Conservation (phyloP, 768 basidiomycete genomes). For the Agrocybe praecox region DNA sequence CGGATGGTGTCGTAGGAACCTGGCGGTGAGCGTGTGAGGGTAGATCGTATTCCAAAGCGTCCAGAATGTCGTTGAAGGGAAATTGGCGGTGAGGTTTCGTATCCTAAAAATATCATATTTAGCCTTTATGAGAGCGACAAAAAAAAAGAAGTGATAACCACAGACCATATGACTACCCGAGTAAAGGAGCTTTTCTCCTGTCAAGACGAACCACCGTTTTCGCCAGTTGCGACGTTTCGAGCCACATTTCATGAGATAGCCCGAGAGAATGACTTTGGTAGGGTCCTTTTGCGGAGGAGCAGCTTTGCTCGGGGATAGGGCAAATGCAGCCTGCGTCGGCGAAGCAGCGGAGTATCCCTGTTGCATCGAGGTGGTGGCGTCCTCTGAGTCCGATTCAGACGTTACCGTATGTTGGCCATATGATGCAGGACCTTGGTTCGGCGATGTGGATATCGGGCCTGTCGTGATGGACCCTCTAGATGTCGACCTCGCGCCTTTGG, state of each 20-base stretch:
- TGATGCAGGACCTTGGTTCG: conserved; percentile 22
- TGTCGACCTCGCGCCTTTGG: conserved; percentile 19
- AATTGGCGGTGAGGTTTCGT: conserved; percentile 88
- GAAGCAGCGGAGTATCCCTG: conserved; percentile 47
- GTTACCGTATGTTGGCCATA: conserved; percentile 62
- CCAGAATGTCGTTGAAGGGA: conserved; percentile 81
- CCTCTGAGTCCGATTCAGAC: conserved; percentile 76
- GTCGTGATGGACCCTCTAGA: conserved; percentile 13
- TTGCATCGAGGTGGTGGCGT: conserved; percentile 47
- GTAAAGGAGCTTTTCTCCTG: conserved; percentile 85
- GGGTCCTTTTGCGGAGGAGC: conserved; percentile 51
- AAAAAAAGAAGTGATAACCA: conserved; percentile 18
- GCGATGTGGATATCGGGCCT: conserved; percentile 27
- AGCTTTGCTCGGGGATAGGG: conserved; percentile 46
- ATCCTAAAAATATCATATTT: conserved; percentile 56
- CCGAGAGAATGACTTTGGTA: conserved; percentile 80
- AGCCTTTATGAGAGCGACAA: conserved; percentile 1
- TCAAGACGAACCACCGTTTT: conserved; percentile 97
- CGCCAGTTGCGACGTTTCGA: conserved; percentile 93
- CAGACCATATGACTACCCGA: conserved; percentile 94
- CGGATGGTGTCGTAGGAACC: conserved; percentile 38
- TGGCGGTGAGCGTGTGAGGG: conserved; percentile 46
- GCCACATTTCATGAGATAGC: conserved; percentile 97
- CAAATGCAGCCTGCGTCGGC: conserved; percentile 40
- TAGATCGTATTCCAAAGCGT: conserved; percentile 88